Conservation (phyloP, 768 basidiomycete genomes). For the Lactarius indigo region DNA sequence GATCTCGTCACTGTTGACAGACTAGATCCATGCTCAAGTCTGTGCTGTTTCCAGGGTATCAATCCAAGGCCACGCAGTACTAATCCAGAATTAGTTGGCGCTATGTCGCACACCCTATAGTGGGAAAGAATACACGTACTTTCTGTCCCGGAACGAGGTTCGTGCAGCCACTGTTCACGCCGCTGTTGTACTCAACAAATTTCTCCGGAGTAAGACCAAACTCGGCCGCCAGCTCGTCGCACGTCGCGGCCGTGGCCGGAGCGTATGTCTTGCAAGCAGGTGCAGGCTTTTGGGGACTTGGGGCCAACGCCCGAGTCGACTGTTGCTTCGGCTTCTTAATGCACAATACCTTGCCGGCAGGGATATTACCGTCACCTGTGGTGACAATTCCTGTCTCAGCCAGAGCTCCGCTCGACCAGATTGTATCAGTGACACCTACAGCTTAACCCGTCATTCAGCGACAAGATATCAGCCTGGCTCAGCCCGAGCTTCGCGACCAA, state of each 20-base stretch:
- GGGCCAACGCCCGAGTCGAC: no score
- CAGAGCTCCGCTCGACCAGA: neutral
- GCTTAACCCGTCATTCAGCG: constrained; percentile 1
- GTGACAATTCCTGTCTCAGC: neutral
- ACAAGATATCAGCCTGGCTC: neutral
- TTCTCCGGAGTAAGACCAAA: neutral
- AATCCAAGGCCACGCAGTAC: constrained; percentile 14
- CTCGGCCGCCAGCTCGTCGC: neutral
- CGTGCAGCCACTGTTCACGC: constrained; percentile 5
- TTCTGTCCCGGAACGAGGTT: constrained; percentile 4
- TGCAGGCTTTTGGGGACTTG: no score
- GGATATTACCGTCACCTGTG: neutral
- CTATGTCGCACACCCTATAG: no score
- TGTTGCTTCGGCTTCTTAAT: no score
- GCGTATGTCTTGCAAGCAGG: constrained; percentile 14
- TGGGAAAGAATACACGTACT: constrained; percentile 2
- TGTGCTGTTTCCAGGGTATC: neutral
- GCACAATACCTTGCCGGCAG: neutral
- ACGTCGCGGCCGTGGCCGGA: constrained; percentile 8
- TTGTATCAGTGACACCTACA: neutral
- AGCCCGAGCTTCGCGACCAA: neutral
- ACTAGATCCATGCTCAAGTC: no score
- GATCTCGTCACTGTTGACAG: neutral
- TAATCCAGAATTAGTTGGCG: neutral
- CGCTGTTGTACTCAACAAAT: constrained; percentile 15